Evolutionary conservation across 371 early-diverging fungal genomes (phyloP).

Genomic region (Blakeslea trispora): DNA sequence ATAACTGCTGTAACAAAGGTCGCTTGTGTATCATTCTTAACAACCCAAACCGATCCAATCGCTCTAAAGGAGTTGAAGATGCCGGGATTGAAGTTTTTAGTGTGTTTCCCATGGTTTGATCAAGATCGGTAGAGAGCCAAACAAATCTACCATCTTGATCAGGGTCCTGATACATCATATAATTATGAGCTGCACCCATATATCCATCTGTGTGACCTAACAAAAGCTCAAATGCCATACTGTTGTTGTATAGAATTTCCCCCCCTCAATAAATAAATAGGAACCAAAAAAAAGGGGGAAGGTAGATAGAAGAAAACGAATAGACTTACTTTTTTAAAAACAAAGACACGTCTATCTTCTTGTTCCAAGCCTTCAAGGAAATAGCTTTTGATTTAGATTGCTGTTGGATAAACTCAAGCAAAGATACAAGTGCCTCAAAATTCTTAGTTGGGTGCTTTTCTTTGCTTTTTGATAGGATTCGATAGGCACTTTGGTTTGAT

Average conservation of each 20-base stretch:
- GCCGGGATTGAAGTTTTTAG: constrained; percentile 10
- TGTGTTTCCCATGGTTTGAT: constrained; percentile 41
- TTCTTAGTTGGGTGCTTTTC: too few species aligned
- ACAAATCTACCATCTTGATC: constrained; percentile 19
- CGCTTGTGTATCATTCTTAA: constrained; percentile 11
- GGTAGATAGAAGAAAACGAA: too few species aligned
- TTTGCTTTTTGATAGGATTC: constrained; percentile 19
- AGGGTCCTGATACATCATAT: constrained; percentile 37
- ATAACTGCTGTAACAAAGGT: constrained; percentile 25
- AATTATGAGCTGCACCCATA: constrained; percentile 41
- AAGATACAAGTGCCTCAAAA: constrained; percentile 33
- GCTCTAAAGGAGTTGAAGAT: background rate
- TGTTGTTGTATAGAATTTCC: too few species aligned
- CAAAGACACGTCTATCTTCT: constrained; percentile 37
- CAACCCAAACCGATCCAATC: constrained; percentile 27
- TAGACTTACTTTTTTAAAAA: constrained; percentile 55
- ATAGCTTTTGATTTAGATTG: background rate
- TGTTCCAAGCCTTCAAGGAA: background rate
- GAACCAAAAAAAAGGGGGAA: too few species aligned
- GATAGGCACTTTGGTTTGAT: constrained; percentile 15
- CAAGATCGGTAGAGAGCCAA: constrained; percentile 41
- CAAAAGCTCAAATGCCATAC: constrained; percentile 34
- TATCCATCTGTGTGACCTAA: constrained; percentile 43
- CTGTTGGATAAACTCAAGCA: constrained; percentile 41
- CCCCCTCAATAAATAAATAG: too few species aligned